phyloP scores from a whole-genome alignment of 129 eudicot genomes.

The Saposhnikovia divaricata region DNA sequence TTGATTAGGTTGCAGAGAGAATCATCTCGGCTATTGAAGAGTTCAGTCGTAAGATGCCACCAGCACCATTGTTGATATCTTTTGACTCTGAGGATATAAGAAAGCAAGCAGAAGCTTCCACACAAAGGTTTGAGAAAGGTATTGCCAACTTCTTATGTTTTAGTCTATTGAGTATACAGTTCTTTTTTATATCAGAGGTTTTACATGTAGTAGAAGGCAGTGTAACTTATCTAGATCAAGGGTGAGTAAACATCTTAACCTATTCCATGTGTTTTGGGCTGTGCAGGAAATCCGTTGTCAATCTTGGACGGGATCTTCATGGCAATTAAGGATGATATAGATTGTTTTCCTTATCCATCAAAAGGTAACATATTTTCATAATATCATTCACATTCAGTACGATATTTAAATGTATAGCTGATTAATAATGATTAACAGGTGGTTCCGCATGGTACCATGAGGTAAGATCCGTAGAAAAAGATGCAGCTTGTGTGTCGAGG shows the following conservation, averaged over 20 bases:
- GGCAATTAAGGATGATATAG: constrained; percentile 97
- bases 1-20: constrained; percentile 66
- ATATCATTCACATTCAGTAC: constrained; percentile 8
- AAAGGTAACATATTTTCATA: constrained; percentile 36
- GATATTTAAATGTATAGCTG: constrained; percentile 13
- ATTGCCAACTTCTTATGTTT: background rate
- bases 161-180: background rate
- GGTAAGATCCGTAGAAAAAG: constrained; percentile 59
- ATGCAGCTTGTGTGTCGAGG: constrained; percentile 78
- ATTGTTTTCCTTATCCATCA: constrained; percentile 81
- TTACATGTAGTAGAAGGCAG: background rate
- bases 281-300: constrained; percentile 82
- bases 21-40: constrained; percentile 70
- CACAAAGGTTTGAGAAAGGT: constrained; percentile 88
- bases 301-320: constrained; percentile 82
- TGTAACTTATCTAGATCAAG: background rate
- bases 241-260: background rate
- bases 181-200: background rate
- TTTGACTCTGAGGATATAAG: constrained; percentile 70
- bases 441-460: constrained; percentile 84
- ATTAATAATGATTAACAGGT: constrained; percentile 44
- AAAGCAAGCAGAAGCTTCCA: constrained; percentile 97
- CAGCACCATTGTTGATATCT: constrained; percentile 69
- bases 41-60: constrained; percentile 56
- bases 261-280: constrained; percentile 3